These are phyloP conservation scores for Aspergillus mulundensis DNA, from an alignment of 495 filamentous ascomycete genomes.

Conservation along the genomic window DNA sequence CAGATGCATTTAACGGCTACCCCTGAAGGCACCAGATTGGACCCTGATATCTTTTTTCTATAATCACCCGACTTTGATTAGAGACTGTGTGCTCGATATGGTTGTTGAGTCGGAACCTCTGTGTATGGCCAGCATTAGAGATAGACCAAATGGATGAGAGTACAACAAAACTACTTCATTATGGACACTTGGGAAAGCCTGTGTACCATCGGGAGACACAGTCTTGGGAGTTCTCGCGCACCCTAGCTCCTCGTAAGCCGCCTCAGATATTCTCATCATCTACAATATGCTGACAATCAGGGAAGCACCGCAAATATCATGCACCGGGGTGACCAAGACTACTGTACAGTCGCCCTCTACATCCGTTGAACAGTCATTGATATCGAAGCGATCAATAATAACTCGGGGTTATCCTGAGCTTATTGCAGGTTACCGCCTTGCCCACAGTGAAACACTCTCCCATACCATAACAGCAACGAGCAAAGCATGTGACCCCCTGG, in stretches of 20 bases:
- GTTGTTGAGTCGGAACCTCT: conserved; percentile 23
- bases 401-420: conserved; percentile 37
- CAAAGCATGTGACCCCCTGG: conserved; percentile 34
- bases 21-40: conserved; percentile 4
- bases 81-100: conserved; percentile 34
- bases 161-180: conserved; percentile 51
- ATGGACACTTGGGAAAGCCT: conserved; percentile 61
- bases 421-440: conserved; percentile 29
- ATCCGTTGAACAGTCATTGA: conserved; percentile 12
- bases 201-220: conserved; percentile 50
- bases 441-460: conserved; percentile 29
- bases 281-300: conserved; percentile 15
- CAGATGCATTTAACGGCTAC: conserved; percentile 1
- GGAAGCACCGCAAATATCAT: conserved; percentile 25
- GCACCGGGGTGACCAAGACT: conserved; percentile 34
- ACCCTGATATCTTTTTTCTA: neutral
- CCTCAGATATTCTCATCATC: neutral
- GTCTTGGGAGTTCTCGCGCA: conserved; percentile 54
- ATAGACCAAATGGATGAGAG: conserved; percentile 60
- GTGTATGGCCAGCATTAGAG: conserved; percentile 31
- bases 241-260: conserved; percentile 26
- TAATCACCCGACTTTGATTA: neutral
- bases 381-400: conserved; percentile 22
- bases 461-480: conserved; percentile 25
- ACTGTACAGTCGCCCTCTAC: conserved; percentile 24